A percentile compares a stretch with the other conserved stretches of the same genome.
These are phyloP conservation scores for Solanum hybrid DNA, from an alignment of 305 asterid species.

Conservation along the genomic window DNA sequence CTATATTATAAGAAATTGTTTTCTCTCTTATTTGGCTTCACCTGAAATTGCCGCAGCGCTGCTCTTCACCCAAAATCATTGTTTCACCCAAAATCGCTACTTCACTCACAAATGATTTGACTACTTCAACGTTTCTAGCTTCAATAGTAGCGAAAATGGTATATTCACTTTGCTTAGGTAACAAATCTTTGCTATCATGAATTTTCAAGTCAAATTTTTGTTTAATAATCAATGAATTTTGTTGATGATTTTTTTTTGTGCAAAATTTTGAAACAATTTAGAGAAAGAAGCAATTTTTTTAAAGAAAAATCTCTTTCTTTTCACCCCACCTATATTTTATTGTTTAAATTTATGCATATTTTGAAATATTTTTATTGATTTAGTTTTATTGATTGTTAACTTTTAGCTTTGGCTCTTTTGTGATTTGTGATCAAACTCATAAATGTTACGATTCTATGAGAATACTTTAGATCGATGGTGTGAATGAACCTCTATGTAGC, in stretches of 20 bases:
- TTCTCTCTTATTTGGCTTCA: background rate
- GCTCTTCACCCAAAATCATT: no score
- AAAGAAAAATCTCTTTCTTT: background rate
- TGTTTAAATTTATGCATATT: background rate
- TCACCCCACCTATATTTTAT: background rate
- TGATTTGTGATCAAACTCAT: background rate
- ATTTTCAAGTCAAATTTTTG: background rate
- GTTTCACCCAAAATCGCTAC: background rate
- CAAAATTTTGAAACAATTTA: background rate
- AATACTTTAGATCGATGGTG: background rate
- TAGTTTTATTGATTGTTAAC: background rate
- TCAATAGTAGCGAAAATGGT: background rate
- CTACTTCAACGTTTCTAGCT: background rate
- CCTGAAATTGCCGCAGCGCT: background rate
- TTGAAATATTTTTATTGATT: background rate
- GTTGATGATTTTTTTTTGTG: background rate
- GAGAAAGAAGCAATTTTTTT: background rate
- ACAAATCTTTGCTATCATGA: background rate
- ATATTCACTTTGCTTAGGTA: background rate
- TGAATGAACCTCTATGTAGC: background rate
- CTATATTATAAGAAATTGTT: no score
- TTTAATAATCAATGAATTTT: background rate
- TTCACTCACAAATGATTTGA: background rate
- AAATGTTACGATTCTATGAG: no score
- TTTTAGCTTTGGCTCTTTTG: background rate